Evolutionary conservation across 2,329 filamentous ascomycete species (phyloP).

Genomic region (Coniochaeta pulveracea): DNA sequence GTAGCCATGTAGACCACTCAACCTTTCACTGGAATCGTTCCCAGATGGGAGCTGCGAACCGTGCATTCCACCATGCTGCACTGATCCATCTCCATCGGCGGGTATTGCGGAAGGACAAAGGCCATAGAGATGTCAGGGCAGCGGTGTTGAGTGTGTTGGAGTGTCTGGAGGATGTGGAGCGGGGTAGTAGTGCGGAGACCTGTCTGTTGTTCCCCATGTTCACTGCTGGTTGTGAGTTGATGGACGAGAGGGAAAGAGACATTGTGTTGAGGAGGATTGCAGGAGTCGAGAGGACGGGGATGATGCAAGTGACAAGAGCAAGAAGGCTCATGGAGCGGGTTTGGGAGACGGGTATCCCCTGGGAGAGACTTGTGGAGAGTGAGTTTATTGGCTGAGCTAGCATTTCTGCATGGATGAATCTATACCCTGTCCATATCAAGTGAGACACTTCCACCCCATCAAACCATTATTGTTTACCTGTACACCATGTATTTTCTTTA

Average conservation of each 20-base stretch:
- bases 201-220: constrained; percentile 75
- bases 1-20: constrained; percentile 32
- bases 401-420: too few relatives aligned
- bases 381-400: constrained; percentile 63
- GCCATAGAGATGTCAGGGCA: constrained; percentile 48
- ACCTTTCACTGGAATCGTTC: constrained; percentile 45
- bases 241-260: constrained; percentile 39
- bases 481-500: too few relatives aligned
- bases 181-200: constrained; percentile 60
- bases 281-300: constrained; percentile 59
- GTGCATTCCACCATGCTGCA: constrained; percentile 70
- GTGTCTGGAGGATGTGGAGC: constrained; percentile 49
- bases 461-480: too few relatives aligned
- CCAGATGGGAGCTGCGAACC: constrained; percentile 62
- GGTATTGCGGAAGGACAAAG: constrained; percentile 50
- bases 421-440: too few relatives aligned
- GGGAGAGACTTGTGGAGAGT: constrained; percentile 55
- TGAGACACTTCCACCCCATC: too few relatives aligned
- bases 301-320: constrained; percentile 61
- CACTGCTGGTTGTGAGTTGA: constrained; percentile 67
- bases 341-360: constrained; percentile 56
- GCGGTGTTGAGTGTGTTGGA: constrained; percentile 52
- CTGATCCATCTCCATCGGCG: constrained; percentile 66
- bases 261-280: constrained; percentile 55
- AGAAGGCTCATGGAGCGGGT: constrained; percentile 55